Evolutionary conservation across 2,329 filamentous ascomycete genomes (phyloP).

Genomic region (Alternaria longipes): DNA sequence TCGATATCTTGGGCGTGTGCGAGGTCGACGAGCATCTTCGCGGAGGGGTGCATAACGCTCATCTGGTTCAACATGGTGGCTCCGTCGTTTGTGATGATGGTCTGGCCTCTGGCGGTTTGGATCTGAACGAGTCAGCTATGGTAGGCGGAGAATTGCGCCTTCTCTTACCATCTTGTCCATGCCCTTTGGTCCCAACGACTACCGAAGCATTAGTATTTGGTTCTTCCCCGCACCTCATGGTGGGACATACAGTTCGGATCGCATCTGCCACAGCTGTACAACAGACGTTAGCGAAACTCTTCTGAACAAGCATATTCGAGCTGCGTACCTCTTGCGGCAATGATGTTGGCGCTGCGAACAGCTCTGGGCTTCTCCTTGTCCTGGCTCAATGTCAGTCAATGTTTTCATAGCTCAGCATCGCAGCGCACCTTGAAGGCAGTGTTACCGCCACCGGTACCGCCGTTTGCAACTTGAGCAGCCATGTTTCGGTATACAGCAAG

Average conservation of each 20-base stretch:
- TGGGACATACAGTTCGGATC: slow-evolving; percentile 76
- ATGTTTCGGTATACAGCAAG: slow-evolving; percentile 33
- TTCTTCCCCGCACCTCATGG: slow-evolving; percentile 30
- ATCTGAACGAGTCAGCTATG: slow-evolving; percentile 63
- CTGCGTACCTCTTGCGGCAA: slow-evolving; percentile 85
- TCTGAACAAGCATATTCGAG: slow-evolving; percentile 25
- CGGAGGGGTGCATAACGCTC: slow-evolving; percentile 99
- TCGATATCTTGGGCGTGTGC: slow-evolving; percentile 98
- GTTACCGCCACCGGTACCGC: slow-evolving; percentile 63
- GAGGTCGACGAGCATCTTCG: slow-evolving; percentile 98
- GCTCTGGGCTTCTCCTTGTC: slow-evolving; percentile 99
- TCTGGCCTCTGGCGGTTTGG: slow-evolving; percentile 93
- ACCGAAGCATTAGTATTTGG: slow-evolving; percentile 36
- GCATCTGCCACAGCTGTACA: slow-evolving; percentile 89
- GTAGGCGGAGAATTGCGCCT: not conserved
- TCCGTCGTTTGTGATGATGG: slow-evolving; percentile 99
- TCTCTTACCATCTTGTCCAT: slow-evolving; percentile 91
- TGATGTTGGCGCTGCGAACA: slow-evolving; percentile 94
- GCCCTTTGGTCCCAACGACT: slow-evolving; percentile 90
- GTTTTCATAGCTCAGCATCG: slow-evolving; percentile 33
- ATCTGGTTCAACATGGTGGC: slow-evolving; percentile 99
- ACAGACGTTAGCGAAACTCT: slow-evolving; percentile 32
- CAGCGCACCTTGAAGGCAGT: slow-evolving; percentile 69
- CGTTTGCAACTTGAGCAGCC: slow-evolving; percentile 45
- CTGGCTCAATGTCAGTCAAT: slow-evolving; percentile 57